A percentile compares a stretch with the other conserved stretches of the same genome.
phyloP scores from a whole-genome alignment of 1,284 basidiomycete genomes.

The Marasmius sp. region DNA sequence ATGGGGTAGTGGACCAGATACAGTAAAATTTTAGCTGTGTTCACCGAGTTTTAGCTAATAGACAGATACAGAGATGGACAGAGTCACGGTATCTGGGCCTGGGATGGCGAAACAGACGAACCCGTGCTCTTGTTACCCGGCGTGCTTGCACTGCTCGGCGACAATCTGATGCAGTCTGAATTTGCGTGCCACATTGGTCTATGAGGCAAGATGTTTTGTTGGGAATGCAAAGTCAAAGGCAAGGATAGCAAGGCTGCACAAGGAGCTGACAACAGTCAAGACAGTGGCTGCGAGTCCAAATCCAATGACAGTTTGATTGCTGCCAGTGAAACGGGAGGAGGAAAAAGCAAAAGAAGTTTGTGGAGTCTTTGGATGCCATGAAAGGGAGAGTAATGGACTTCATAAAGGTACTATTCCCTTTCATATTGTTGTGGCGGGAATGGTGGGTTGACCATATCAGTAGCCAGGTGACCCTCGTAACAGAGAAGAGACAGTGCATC shows the following conservation, averaged over 20 bases:
- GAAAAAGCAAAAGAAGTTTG: slow-evolving; percentile 2
- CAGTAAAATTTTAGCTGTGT: background rate
- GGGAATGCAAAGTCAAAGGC: slow-evolving; percentile 32
- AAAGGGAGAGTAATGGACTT: background rate
- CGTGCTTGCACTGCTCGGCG: slow-evolving; percentile 36
- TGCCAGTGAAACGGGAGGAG: background rate
- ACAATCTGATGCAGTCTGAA: slow-evolving; percentile 49
- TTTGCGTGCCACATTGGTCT: slow-evolving; percentile 41
- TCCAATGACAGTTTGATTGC: slow-evolving; percentile 4
- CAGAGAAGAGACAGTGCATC: slow-evolving; percentile 14
- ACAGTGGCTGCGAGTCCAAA: slow-evolving; percentile 1
- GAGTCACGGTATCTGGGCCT: slow-evolving; percentile 33
- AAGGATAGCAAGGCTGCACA: slow-evolving; percentile 6
- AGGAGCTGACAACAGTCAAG: slow-evolving; percentile 9
- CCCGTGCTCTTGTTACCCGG: slow-evolving; percentile 31
- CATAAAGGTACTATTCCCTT: background rate
- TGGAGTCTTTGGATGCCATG: background rate
- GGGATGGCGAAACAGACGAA: slow-evolving; percentile 29
- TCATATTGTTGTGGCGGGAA: no score
- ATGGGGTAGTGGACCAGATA: slow-evolving; percentile 11
- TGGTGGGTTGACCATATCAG: no score
- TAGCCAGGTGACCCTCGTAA: background rate
- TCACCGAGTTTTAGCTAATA: no score
- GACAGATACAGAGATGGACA: slow-evolving; percentile 20
- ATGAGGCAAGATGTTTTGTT: slow-evolving; percentile 37